Evolutionary conservation across 2,329 filamentous ascomycete species (phyloP).

Genomic region (Rhinocladiella mackenziei): DNA sequence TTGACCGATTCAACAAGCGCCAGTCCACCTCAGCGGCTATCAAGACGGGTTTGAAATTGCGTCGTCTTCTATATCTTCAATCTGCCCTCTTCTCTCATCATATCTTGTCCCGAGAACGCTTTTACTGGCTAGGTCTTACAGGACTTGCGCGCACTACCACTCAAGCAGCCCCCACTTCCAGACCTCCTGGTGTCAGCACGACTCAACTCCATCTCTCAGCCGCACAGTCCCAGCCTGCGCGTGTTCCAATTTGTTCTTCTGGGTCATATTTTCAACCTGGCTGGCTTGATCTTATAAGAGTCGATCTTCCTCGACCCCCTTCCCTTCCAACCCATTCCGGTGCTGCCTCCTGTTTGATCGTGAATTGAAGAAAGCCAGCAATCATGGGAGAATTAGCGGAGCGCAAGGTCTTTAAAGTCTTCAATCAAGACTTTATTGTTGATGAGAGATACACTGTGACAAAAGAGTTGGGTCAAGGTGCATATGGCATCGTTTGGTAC

Average conservation of each 20-base stretch:
- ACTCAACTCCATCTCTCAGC: conserved; percentile 25
- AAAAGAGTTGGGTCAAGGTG: conserved; percentile 96
- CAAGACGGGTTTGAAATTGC: not conserved
- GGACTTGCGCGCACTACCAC: conserved; percentile 5
- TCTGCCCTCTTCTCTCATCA: no score
- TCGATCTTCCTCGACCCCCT: not conserved
- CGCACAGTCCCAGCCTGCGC: conserved; percentile 17
- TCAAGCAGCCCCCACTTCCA: conserved; percentile 20
- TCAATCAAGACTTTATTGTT: conserved; percentile 98
- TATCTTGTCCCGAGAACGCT: not conserved
- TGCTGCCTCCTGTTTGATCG: not conserved
- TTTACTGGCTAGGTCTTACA: conserved; percentile 25
- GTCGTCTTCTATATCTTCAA: conserved; percentile 1
- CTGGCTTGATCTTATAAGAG: conserved; percentile 5
- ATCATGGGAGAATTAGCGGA: conserved; percentile 60
- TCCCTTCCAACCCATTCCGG: not conserved
- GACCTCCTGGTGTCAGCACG: conserved; percentile 21
- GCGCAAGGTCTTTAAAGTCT: conserved; percentile 97
- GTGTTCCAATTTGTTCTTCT: conserved; percentile 1
- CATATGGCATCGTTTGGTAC: conserved; percentile 98
- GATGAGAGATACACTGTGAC: conserved; percentile 98
- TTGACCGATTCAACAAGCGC: no score
- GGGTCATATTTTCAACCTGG: conserved; percentile 6
- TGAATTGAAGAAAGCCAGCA: conserved; percentile 1
- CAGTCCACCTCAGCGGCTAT: not conserved